Base-by-base conservation (phyloP, 2,329 filamentous ascomycete species). In the Colletotrichum neosansevieriae region DNA sequence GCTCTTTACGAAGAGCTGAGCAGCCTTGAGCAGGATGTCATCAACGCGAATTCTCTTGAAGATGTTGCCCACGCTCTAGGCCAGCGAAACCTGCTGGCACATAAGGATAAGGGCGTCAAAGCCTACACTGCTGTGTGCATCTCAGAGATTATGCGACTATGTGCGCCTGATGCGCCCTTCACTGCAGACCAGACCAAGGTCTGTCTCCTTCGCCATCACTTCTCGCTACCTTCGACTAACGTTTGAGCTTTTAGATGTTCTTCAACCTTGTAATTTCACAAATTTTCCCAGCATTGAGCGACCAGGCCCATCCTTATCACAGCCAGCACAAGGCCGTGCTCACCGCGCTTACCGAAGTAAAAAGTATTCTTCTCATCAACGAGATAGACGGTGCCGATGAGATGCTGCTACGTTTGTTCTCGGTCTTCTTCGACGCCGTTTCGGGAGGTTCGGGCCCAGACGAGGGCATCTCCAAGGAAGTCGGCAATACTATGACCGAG, bases 141-240 rank as follows among this genome's bases (percentile, higher is more conserved):
- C 70, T 94, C 98, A 62, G 96, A 99, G 78, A 92, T 99, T 73
- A 88, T 99, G 77, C 91, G 93, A 74, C 86, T 99, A 65, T 97
- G 94, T 80, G 96, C 96, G 32, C 96, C 96, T 0, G 91, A 98
- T 84, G 96, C 96, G 77, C 96, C 96, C 17, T 98, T 97, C 80
- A 97, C 94, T 24, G 89, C 89, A 45, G 89, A 92, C 68, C 94
- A 98, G 82, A 86, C 98, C 71, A 97, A 97, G 91, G 94, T 95
- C 80, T 72, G 83, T 74, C 64, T 13, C 45, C 44, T 5, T n/a
- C 50, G 4, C 24, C 34, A 47, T 21, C 10, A n/a, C 15, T 56
- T 38, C 47, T 19, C 15, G 58, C 24, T 15, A 44, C 21, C 10
- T n/a, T 24, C 13, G n/a, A 38, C 69, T 70, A 47, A 70, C 40